Conservation (phyloP, 331 rosid species). For the Acacia concinna region DNA sequence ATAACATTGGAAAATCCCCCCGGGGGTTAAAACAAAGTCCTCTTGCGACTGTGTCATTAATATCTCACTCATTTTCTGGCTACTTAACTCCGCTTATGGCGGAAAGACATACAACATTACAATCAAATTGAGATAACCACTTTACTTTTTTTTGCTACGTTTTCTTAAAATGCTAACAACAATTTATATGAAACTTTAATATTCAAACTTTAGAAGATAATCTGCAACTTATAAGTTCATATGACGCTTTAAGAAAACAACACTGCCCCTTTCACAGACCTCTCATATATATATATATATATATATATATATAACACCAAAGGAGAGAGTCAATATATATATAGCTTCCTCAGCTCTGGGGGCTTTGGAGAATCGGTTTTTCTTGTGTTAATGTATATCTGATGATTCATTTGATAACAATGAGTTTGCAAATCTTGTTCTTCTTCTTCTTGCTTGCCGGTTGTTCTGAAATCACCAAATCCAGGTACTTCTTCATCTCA, state of each 20-base stretch:
- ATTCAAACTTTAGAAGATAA: not conserved
- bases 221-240: not conserved
- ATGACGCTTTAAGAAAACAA: not conserved
- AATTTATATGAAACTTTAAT: not conserved
- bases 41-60: not conserved
- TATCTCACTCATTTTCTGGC: not conserved
- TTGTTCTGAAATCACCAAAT: not conserved
- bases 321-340: not conserved
- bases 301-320: not conserved
- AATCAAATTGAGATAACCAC: not conserved
- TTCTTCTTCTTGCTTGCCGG: constrained; percentile 2
- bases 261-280: not conserved
- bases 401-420: not conserved
- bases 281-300: not conserved
- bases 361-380: not conserved
- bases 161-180: not conserved
- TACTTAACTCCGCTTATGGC: not conserved
- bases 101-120: not conserved
- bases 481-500: constrained; percentile 21
- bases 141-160: no score
- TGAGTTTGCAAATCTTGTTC: not conserved
- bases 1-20: not conserved
- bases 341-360: not conserved
- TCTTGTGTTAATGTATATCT: not conserved
- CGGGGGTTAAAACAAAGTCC: not conserved